Conservation (phyloP, 106 monocot genomes). For the Alisma plantagoaquatica region DNA sequence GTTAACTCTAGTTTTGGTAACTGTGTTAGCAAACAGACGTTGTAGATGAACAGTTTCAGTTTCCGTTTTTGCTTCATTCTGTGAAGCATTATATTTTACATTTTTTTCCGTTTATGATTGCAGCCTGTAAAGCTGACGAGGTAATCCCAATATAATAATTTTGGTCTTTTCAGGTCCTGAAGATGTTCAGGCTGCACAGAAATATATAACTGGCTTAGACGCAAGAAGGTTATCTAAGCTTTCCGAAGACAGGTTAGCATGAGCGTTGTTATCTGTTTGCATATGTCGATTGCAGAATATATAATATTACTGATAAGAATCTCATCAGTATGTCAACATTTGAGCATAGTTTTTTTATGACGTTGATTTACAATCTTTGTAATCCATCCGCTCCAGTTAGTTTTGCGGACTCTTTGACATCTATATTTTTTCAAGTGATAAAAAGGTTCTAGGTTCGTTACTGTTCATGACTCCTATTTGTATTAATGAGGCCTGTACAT, state of each 20-base stretch:
- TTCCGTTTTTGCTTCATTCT: too few relatives aligned
- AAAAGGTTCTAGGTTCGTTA: too few relatives aligned
- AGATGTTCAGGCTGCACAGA: conserved; percentile 74
- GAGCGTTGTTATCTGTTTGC: not conserved
- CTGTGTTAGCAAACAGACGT: too few relatives aligned
- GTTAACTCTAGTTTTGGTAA: too few relatives aligned
- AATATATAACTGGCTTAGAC: conserved; percentile 87
- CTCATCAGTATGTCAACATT: not conserved
- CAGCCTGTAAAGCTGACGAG: too few relatives aligned
- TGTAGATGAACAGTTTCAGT: too few relatives aligned
- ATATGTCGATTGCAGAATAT: not conserved
- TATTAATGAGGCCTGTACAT: too few relatives aligned
- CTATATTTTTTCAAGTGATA: not conserved
- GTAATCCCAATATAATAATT: too few relatives aligned
- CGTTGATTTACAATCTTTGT: too few relatives aligned
- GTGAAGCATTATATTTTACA: too few relatives aligned
- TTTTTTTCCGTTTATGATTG: too few relatives aligned
- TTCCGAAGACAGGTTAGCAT: conserved; percentile 68
- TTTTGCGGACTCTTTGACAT: not conserved
- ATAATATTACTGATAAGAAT: not conserved
- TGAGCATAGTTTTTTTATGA: conserved; percentile 4
- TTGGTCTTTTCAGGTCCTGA: conserved; percentile 60
- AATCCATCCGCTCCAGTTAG: not conserved
- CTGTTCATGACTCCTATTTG: too few relatives aligned
- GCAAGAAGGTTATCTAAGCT: conserved; percentile 79